Evolutionary conservation across 768 basidiomycete species (phyloP).

Genomic region (Auriscalpium microsporum): DNA sequence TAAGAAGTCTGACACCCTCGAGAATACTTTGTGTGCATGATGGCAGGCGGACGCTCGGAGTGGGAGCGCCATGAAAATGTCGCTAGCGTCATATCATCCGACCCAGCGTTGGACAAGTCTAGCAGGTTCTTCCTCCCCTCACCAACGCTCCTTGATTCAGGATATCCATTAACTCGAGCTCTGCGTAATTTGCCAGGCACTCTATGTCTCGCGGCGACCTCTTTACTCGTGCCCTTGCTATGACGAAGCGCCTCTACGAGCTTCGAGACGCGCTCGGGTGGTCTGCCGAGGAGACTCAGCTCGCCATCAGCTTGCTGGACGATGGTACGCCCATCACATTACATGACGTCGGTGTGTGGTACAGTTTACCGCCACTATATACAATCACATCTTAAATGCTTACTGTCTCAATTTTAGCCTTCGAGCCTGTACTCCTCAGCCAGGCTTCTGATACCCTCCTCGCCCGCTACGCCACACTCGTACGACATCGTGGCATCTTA

Average conservation of each 20-base stretch:
- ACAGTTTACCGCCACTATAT: constrained; percentile 16
- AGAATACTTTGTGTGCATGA: not conserved
- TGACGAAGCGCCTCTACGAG: constrained; percentile 51
- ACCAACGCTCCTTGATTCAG: no score
- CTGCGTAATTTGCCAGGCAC: constrained; percentile 33
- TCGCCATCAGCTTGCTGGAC: constrained; percentile 42
- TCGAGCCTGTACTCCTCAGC: constrained; percentile 57
- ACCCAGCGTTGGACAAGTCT: constrained; percentile 54
- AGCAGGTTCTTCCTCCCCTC: constrained; percentile 30
- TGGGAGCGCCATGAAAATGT: constrained; percentile 45
- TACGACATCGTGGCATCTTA: constrained; percentile 48
- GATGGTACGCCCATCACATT: constrained; percentile 43
- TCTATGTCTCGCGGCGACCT: constrained; percentile 48
- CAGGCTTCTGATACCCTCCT: constrained; percentile 52
- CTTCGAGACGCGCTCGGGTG: constrained; percentile 47
- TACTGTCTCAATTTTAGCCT: constrained; percentile 28
- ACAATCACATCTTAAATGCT: no score
- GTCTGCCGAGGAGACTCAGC: constrained; percentile 37
- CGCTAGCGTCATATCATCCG: constrained; percentile 38
- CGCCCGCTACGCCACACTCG: constrained; percentile 41
- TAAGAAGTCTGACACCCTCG: not conserved
- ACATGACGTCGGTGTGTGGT: constrained; percentile 27
- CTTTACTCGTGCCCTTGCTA: constrained; percentile 44
- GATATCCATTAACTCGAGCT: not conserved
- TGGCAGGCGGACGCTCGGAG: constrained; percentile 38